These are phyloP conservation scores for Bisporella sp. DNA, from an alignment of 2,329 filamentous ascomycete species.

Conservation along the genomic window DNA sequence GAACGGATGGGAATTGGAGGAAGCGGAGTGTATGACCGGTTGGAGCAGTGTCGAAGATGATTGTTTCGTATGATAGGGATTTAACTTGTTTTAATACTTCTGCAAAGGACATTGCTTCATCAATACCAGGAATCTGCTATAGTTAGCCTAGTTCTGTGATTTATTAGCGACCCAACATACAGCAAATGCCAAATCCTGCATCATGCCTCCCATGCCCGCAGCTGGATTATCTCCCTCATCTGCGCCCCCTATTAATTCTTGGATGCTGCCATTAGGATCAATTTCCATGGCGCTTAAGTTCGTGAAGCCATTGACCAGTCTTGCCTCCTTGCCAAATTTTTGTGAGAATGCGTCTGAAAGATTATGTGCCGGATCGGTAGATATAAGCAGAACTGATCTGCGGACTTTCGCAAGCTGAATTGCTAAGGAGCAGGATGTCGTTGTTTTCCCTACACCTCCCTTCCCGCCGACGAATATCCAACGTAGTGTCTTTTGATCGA, in stretches of 20 bases:
- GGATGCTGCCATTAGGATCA: slow-evolving; percentile 95
- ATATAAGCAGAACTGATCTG: slow-evolving; percentile 94
- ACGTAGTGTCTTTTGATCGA: slow-evolving; percentile 89
- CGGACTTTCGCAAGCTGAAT: slow-evolving; percentile 95
- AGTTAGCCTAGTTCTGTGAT: background rate
- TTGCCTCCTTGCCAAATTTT: slow-evolving; percentile 98
- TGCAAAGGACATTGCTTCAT: slow-evolving; percentile 99
- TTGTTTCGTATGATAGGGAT: slow-evolving; percentile 95
- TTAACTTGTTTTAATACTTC: slow-evolving; percentile 99
- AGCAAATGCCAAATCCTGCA: slow-evolving; percentile 96
- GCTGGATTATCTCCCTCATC: slow-evolving; percentile 69
- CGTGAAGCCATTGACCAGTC: slow-evolving; percentile 82
- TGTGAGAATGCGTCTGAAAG: slow-evolving; percentile 95
- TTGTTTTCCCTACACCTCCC: slow-evolving; percentile 97
- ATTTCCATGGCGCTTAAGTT: slow-evolving; percentile 99
- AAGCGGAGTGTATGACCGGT: slow-evolving; percentile 98
- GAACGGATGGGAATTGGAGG: slow-evolving; percentile 94
- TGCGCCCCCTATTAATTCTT: slow-evolving; percentile 75
- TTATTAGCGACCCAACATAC: slow-evolving; percentile 42
- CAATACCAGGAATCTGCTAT: slow-evolving; percentile 88
- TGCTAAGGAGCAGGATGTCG: slow-evolving; percentile 96
- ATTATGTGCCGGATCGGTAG: slow-evolving; percentile 97
- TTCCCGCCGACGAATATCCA: slow-evolving; percentile 99
- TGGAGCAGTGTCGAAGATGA: slow-evolving; percentile 97
- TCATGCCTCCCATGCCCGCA: slow-evolving; percentile 82